phyloP scores from a whole-genome alignment of 306 rosid genomes.

The Pterocarpus santalinus region DNA sequence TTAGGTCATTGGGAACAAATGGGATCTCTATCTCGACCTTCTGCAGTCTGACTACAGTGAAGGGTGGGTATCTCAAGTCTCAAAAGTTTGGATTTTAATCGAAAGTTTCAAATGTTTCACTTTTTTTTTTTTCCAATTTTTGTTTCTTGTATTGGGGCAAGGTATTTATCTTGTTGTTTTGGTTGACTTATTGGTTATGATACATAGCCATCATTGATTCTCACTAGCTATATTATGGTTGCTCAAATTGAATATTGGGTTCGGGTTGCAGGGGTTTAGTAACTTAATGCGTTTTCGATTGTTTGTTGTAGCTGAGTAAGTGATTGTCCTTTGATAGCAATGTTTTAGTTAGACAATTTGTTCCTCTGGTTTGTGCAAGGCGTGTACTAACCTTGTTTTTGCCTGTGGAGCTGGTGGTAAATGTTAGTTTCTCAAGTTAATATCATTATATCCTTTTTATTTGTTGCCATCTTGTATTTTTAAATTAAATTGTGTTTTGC shows the following conservation, averaged over 20 bases:
- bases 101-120: too few species aligned
- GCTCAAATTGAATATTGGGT: background rate
- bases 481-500: background rate
- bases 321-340: background rate
- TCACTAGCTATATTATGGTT: background rate
- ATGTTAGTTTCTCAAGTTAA: background rate
- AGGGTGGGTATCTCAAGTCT: constrained; percentile 57
- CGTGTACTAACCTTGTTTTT: background rate
- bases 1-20: constrained; percentile 84
- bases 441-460: background rate
- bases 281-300: background rate
- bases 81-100: too few species aligned
- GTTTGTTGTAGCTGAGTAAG: background rate
- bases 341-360: background rate
- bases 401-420: background rate
- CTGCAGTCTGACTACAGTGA: constrained; percentile 77
- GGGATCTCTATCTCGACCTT: constrained; percentile 84
- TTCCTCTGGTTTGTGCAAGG: background rate
- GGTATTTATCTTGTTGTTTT: background rate
- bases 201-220: background rate
- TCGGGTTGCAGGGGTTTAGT: background rate
- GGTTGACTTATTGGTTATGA: background rate
- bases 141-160: background rate
- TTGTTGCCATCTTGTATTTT: background rate
- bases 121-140: background rate